Evolutionary conservation across 176 grass and related monocot genomes (phyloP), one percentile per base, ranked within the genome.

Genomic region (Aegilops umbellulata): DNA sequence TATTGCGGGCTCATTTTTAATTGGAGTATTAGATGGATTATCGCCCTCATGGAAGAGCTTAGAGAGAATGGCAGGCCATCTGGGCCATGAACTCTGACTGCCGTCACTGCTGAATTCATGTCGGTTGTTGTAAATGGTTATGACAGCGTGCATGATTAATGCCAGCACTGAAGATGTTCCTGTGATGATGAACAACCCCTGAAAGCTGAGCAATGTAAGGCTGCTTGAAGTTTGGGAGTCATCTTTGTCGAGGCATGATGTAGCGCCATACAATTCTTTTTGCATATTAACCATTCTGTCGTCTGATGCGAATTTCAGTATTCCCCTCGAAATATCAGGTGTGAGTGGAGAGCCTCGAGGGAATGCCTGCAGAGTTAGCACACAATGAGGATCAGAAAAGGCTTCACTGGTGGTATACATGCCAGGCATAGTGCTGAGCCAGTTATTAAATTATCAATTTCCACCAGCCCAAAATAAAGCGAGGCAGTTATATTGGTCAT

Each of bases 331-430:
- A 62, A 95, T 80, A 27, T 92, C 93, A 78, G 77, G 30, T 62
- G 89, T 71, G 32, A 95, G 81, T 55, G 93, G 93, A 61, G 93
- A 95, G 17, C 90, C 90, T 78, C 63, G 67, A 60, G 90, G 88
- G 65, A 95, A 95, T 58, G 74, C 93, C 93, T 95, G 83, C 31
- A 82, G 61, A 86, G 83, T 67, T 44, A 86, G 14, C 69, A 76
- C 12, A 55, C 7, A n/a, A 84, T 27, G 39, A 83, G 69, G 25
- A 85, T 47, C 1, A 17, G 14, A 63, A 29, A 62, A 32, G 11
- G 34, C 7, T 5, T 66, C 24, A 58, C 74, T 75, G 47, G 10
- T 75, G 24, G 20, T 69, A 25, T 24, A 74, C 46, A 80, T 7
- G 32, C 46, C 4, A 23, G 62, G 26, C 24, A 80, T 74, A 62